These are phyloP conservation scores for Themeda triandra DNA, from an alignment of 176 grass and related monocot genomes.

Conservation along the genomic window DNA sequence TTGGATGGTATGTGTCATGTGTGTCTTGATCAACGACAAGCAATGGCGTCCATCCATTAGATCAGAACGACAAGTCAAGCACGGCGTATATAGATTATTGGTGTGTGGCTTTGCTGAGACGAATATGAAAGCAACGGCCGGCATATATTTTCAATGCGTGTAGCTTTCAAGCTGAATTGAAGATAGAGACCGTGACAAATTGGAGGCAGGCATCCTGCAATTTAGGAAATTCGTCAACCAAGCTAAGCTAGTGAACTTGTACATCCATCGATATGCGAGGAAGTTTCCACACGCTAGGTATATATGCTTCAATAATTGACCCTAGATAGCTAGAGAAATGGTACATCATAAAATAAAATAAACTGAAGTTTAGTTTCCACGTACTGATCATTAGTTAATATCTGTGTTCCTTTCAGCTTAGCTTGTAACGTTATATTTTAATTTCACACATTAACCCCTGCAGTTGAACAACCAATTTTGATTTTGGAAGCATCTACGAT, in stretches of 20 bases:
- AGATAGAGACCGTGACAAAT: not conserved
- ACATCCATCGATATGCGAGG: too few species aligned
- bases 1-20: not conserved
- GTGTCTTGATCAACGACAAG: too few species aligned
- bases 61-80: constrained; percentile 6
- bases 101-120: not conserved
- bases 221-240: not conserved
- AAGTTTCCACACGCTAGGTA: not conserved
- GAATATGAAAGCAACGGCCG: not conserved
- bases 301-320: not conserved
- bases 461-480: too few species aligned
- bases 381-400: not conserved
- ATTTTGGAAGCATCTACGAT: too few species aligned
- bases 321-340: too few species aligned
- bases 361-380: not conserved
- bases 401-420: not conserved
- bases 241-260: not conserved
- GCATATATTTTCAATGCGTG: not conserved
- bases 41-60: not conserved
- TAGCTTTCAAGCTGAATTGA: not conserved
- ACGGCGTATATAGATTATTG: not conserved
- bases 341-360: not conserved
- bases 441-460: too few species aligned
- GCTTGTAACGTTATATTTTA: too few species aligned
- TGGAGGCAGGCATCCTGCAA: too few species aligned